These are phyloP conservation scores for Dactylis glomerata DNA, from an alignment of 176 grass and related monocot genomes.

Conservation along the genomic window DNA sequence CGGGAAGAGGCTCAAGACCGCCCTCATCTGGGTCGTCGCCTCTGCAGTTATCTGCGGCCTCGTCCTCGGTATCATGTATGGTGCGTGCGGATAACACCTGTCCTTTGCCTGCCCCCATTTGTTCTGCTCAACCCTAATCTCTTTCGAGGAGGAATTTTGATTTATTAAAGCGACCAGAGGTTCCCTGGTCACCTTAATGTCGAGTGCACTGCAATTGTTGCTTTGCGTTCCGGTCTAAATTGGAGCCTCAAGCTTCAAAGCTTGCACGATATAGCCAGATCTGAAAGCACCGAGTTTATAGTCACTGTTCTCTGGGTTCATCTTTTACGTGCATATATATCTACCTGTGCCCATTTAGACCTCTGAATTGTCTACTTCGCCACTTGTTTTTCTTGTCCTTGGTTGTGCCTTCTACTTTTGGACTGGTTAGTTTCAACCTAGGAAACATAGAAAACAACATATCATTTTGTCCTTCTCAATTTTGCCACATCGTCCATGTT, in stretches of 20 bases:
- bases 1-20: conserved; percentile 74
- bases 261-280: conserved; percentile 5
- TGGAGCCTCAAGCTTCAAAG: neutral
- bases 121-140: neutral
- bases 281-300: neutral
- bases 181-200: neutral
- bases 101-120: neutral
- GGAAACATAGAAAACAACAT: neutral
- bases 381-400: neutral
- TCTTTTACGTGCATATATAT: neutral
- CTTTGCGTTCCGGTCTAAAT: neutral
- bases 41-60: conserved; percentile 81
- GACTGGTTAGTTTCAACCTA: conserved; percentile 12
- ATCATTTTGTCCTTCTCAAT: neutral
- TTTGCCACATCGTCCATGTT: neutral
- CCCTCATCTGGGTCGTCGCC: conserved; percentile 75
- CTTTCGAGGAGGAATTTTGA: neutral
- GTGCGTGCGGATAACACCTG: conserved; percentile 38
- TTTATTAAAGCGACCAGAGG: neutral
- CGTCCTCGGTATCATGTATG: conserved; percentile 88
- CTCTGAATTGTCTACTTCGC: neutral
- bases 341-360: neutral
- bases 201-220: neutral
- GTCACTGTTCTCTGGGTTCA: neutral
- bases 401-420: neutral